Percentiles rank a stretch among this genome's conserved stretches.
These are phyloP conservation scores for Fusarium duplospermum DNA, from an alignment of 2,329 filamentous ascomycete species.

Conservation along the genomic window DNA sequence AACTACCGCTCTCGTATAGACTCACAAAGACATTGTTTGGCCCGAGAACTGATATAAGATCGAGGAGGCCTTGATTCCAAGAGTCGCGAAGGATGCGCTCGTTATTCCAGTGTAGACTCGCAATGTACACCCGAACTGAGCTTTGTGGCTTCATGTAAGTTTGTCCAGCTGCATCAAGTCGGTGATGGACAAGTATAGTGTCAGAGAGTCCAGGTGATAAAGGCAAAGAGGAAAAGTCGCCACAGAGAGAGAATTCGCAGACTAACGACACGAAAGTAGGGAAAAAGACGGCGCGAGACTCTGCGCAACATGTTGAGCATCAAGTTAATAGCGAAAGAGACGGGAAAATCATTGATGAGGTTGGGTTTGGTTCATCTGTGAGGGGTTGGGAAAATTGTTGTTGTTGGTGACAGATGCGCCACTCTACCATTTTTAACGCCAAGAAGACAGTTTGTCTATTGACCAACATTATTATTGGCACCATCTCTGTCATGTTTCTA, in stretches of 20 bases:
- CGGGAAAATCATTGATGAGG: background rate
- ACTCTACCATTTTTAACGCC: background rate
- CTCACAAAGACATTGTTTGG: background rate
- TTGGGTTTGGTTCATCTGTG: background rate
- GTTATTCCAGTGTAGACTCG: background rate
- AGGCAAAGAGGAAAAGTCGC: background rate
- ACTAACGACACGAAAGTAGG: background rate
- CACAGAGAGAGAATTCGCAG: background rate
- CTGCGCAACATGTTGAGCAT: background rate
- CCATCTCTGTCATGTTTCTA: background rate
- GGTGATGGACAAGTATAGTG: background rate
- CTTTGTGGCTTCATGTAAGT: background rate
- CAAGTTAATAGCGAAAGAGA: background rate
- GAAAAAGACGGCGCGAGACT: background rate
- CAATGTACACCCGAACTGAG: background rate
- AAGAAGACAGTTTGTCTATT: background rate
- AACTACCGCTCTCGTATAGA: background rate
- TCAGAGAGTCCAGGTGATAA: background rate
- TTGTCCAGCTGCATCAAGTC: background rate
- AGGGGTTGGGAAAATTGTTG: background rate
- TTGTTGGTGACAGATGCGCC: background rate
- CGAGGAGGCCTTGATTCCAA: background rate
- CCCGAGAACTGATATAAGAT: background rate
- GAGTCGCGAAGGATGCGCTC: background rate
- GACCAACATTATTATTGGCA: background rate